Base-by-base conservation (phyloP, 2,329 filamentous ascomycete species). In the Trematosphaeria pertusa region DNA sequence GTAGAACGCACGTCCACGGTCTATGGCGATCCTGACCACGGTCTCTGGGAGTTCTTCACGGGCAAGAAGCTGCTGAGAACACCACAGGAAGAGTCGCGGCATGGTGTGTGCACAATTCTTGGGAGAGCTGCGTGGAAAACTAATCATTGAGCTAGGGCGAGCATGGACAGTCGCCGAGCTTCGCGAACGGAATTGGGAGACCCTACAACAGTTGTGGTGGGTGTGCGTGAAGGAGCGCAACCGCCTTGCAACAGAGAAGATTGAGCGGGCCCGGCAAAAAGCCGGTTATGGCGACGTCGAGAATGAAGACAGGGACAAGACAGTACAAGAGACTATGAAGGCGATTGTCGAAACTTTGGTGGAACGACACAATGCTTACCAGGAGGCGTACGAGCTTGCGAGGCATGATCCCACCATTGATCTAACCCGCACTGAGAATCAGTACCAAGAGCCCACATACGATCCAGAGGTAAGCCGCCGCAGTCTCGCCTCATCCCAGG, bases 141-240 rank as follows among this genome's bases (percentile, higher is more conserved):
- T 46, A 32, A 53, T 47, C 22, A 38, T 5, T 14, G 33, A 31
- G 12, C 30, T 52, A 85, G 82, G 94, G 12, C 84, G 94, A 43
- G 78, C 85, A 20, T 99, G 94, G 94, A 85, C 82, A 9, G 85
- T 89, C 6, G 84, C 90, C 74, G 94, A 99, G 77, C 79, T 99
- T 64, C 83, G 92, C 54, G 80, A 83, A 54, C 97, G 97, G 76
- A 91, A 87, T 54, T 99, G 91, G 89, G 90, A 96, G 52, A 92
- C 97, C 71, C 76, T 99, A 62, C 92, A 97, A 73, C 79, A 81
- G 52, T 80, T 99, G 65, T 99, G 93, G 91, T 99, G 92, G 91
- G 83, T 91, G 44, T 97, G 94, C 70, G 82, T 88, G 50, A 91
- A 89, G 76, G 94, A 99, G 77, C 81, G 89, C 63, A 99, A 99